Base-by-base conservation (phyloP, 208 protist genomes). In the Angomonas deanei region DNA sequence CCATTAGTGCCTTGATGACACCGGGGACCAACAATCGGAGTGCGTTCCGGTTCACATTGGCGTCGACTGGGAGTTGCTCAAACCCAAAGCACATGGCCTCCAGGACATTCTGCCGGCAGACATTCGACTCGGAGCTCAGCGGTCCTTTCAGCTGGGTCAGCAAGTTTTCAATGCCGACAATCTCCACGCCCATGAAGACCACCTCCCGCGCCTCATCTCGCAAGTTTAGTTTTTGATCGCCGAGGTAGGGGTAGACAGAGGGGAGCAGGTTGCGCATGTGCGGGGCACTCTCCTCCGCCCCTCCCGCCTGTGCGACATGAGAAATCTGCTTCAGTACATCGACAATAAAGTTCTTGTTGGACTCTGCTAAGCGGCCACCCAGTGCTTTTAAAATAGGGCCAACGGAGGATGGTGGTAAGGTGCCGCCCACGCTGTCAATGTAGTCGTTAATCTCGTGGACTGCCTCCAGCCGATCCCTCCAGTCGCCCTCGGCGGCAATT, bases 271-370 rank as follows among this genome's bases (percentile, higher is more conserved):
- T 68, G 10, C 76, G 69, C 10, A 96, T 55, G 21, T 64, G 73
- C 21, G 61, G 21, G 4, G 70, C 66, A 46, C 76, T 82, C 66
- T 85, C 84, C 17, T 70, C 73, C 3, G 28, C 33, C 19, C 74
- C 78, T 11, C 65, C 82, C 11, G 74, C 72, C 28, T 84, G 74
- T 11, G 88, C 80, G 6, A 96, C 77, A 0, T 81, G 54, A 1
- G 74, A 64, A 46, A 92, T 78, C 19, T 72, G 70, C n/a, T 82
- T 74, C 17, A 96, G 73, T 5, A 92, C 89, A 42, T 96, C 89
- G 61, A 90, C 78, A 1, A 96, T 77, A 49, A 96, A 74, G 61
- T 96, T 96, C 55, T 91, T 92, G 65, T 93, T 96, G 2, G 78
- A 61, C 57, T 96, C 89, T 26, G 83, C 83, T 56, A 96, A 80